Conservation (phyloP, 495 filamentous ascomycete species). For the Aspergillus campestris region DNA sequence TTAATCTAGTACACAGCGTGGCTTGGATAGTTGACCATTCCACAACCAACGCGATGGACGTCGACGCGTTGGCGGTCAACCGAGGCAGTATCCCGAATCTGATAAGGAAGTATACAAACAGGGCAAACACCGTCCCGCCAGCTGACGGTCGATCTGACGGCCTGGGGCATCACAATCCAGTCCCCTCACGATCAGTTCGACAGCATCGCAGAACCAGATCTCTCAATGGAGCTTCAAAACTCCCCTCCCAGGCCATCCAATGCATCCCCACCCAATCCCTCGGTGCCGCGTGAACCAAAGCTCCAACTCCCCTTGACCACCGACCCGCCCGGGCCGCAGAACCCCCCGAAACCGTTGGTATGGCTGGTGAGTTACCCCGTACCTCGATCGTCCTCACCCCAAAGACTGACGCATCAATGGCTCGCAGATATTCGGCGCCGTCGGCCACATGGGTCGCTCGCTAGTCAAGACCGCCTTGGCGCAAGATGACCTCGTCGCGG, state of each 20-base stretch:
- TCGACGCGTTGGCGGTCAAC: no score
- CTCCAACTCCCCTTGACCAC: conserved; percentile 64
- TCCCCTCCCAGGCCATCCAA: conserved; percentile 19
- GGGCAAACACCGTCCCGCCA: no score
- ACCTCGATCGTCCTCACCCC: neutral
- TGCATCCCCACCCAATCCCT: conserved; percentile 19
- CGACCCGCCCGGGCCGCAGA: conserved; percentile 66
- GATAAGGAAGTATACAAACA: no score
- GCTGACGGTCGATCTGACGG: no score
- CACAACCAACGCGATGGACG: no score
- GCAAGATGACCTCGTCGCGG: conserved; percentile 77
- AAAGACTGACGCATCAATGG: neutral
- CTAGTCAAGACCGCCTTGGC: conserved; percentile 74
- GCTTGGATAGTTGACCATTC: no score
- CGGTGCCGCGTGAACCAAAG: conserved; percentile 30
- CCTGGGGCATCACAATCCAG: no score
- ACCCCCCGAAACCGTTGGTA: conserved; percentile 64
- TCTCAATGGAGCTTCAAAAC: conserved; percentile 24
- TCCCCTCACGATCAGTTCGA: no score
- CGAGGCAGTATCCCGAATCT: no score
- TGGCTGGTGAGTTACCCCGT: conserved; percentile 59
- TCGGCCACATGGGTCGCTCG: conserved; percentile 90
- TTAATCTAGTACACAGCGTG: no score
- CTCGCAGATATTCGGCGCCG: conserved; percentile 78
- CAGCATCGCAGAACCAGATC: no score